A percentile compares a stretch with the other conserved stretches of the same genome.
phyloP scores from a whole-genome alignment of 2,329 filamentous ascomycete species.

The Biscogniauxia mediterranea region DNA sequence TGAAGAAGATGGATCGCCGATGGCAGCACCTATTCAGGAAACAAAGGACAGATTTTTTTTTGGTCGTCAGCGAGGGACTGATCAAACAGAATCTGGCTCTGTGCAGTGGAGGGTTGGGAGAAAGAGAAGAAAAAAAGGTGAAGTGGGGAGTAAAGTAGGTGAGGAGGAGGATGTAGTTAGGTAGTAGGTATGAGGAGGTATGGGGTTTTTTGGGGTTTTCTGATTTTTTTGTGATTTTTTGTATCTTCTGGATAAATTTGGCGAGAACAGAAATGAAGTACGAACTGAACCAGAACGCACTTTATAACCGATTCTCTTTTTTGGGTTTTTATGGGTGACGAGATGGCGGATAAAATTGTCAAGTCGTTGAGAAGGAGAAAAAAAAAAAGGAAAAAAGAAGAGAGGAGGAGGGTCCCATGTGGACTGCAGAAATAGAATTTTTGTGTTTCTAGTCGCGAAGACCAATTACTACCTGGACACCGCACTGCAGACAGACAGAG shows the following conservation, averaged over 20 bases:
- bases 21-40: constrained; percentile 14
- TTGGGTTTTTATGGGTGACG: constrained; percentile 43
- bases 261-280: constrained; percentile 60
- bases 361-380: constrained; percentile 40
- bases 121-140: constrained; percentile 1
- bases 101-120: constrained; percentile 3
- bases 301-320: constrained; percentile 48
- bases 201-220: constrained; percentile 48
- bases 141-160: constrained; percentile 6
- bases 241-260: constrained; percentile 48
- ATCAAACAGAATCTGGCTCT: constrained; percentile 2
- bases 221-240: constrained; percentile 54
- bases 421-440: constrained; percentile 29
- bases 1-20: constrained; percentile 14
- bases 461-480: constrained; percentile 19
- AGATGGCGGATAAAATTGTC: constrained; percentile 50
- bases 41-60: constrained; percentile 8
- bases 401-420: constrained; percentile 29
- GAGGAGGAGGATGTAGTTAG: constrained; percentile 9
- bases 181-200: constrained; percentile 7
- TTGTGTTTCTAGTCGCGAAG: constrained; percentile 30
- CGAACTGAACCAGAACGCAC: constrained; percentile 49
- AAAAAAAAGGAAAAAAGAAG: constrained; percentile 36
- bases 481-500: constrained; percentile 4
- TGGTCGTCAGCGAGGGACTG: not conserved